Percentiles rank a stretch among this genome's conserved stretches.
Conservation (phyloP, 495 filamentous ascomycete species). For the Xylaria castorea region DNA sequence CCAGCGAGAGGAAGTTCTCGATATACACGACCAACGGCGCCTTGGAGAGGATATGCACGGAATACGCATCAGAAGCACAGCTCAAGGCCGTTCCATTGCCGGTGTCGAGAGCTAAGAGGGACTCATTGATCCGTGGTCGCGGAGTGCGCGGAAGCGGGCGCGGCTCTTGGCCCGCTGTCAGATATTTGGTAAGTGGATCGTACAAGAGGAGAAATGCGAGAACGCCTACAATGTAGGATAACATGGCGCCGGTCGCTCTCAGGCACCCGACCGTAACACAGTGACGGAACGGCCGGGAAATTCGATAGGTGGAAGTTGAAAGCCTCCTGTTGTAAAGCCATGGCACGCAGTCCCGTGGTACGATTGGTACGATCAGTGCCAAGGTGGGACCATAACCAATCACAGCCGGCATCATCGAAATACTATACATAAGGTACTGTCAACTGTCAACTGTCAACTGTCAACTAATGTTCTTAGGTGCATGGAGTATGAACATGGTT, state of each 20-base stretch:
- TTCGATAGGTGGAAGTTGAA: neutral
- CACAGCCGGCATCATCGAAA: neutral
- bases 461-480: neutral
- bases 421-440: neutral
- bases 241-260: constrained; percentile 27
- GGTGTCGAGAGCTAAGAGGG: constrained; percentile 50
- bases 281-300: constrained; percentile 22
- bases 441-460: neutral
- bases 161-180: constrained; percentile 30
- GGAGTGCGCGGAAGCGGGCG: constrained; percentile 43
- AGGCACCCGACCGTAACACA: neutral
- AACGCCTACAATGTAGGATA: constrained; percentile 39
- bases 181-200: constrained; percentile 35
- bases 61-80: constrained; percentile 45
- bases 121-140: constrained; percentile 49
- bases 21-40: constrained; percentile 55
- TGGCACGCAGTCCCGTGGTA: constrained; percentile 5
- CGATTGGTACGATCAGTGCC: neutral
- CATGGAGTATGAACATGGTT: neutral
- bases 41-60: constrained; percentile 49
- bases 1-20: constrained; percentile 48
- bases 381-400: constrained; percentile 17
- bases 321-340: constrained; percentile 11
- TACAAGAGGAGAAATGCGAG: constrained; percentile 37
- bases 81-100: constrained; percentile 35